Percentiles rank a stretch among this genome's conserved stretches.
These are phyloP conservation scores for Dendrobium huoshanense DNA, from an alignment of 106 monocot species.

Conservation along the genomic window DNA sequence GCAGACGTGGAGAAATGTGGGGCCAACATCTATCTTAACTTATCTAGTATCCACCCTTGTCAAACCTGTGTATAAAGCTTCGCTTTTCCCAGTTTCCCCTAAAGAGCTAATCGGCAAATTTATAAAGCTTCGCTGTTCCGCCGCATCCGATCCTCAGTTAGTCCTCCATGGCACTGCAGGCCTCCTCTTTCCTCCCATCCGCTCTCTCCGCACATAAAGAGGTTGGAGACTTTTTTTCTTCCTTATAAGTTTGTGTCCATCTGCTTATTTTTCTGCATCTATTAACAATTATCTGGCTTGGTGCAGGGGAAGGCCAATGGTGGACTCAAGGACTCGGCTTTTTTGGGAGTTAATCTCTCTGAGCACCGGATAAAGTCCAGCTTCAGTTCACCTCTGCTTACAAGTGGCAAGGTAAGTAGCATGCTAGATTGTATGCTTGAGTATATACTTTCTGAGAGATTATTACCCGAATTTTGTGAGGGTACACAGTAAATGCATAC, in stretches of 20 bases:
- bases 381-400: conserved; percentile 19
- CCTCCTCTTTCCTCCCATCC: conserved; percentile 48
- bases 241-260: not conserved
- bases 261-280: not conserved
- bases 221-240: conserved; percentile 17
- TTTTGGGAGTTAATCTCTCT: conserved; percentile 50
- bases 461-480: too few relatives aligned
- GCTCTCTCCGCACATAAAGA: conserved; percentile 62
- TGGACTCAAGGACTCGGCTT: conserved; percentile 47
- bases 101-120: too few relatives aligned
- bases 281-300: not conserved
- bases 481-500: too few relatives aligned
- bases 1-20: conserved; percentile 14
- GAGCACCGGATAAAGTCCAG: conserved; percentile 34
- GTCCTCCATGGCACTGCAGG: conserved; percentile 70
- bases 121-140: not conserved
- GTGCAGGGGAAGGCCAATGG: conserved; percentile 37
- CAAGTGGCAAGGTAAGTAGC: conserved; percentile 23
- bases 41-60: conserved; percentile 25
- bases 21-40: conserved; percentile 51
- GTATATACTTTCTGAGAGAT: too few relatives aligned
- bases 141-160: not conserved
- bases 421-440: not conserved
- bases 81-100: not conserved
- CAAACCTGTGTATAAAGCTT: not conserved